phyloP scores from a whole-genome alignment of 1,284 basidiomycete species.

The Moesziomyces sp. region DNA sequence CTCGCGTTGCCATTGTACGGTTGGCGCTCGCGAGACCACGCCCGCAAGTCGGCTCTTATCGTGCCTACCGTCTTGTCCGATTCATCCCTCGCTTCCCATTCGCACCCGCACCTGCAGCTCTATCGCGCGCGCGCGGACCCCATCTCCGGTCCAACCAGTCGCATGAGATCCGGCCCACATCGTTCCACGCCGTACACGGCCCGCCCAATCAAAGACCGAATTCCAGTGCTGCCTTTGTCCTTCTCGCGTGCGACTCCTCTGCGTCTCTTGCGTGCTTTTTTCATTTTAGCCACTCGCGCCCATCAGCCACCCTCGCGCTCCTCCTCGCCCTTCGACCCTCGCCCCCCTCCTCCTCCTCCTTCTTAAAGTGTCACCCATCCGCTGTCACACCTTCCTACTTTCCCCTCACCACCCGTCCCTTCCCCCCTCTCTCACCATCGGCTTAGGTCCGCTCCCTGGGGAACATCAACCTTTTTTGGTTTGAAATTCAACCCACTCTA shows the following conservation, averaged over 20 bases:
- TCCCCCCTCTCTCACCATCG: slow-evolving; percentile 1
- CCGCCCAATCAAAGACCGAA: background rate
- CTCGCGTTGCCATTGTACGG: no score
- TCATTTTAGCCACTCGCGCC: slow-evolving; percentile 1
- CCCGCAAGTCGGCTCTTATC: slow-evolving; percentile 1
- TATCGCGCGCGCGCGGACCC: no score
- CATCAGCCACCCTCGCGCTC: background rate
- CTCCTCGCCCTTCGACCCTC: background rate
- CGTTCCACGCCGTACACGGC: background rate
- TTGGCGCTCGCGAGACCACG: no score
- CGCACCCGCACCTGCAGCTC: no score
- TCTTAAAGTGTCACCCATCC: background rate
- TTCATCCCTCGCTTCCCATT: background rate
- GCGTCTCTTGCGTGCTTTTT: slow-evolving; percentile 9
- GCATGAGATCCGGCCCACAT: background rate
- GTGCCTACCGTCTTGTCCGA: background rate
- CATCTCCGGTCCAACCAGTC: background rate
- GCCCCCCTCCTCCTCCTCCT: background rate
- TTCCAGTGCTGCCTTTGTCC: no score
- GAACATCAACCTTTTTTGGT: no score
- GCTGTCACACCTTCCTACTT: background rate
- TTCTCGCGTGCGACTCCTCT: background rate
- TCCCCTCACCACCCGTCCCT: background rate
- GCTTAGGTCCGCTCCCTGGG: no score
- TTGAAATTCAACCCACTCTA: no score